Evolutionary conservation across 495 filamentous ascomycete species (phyloP).

Genomic region (Penicillium ochrochloron): DNA sequence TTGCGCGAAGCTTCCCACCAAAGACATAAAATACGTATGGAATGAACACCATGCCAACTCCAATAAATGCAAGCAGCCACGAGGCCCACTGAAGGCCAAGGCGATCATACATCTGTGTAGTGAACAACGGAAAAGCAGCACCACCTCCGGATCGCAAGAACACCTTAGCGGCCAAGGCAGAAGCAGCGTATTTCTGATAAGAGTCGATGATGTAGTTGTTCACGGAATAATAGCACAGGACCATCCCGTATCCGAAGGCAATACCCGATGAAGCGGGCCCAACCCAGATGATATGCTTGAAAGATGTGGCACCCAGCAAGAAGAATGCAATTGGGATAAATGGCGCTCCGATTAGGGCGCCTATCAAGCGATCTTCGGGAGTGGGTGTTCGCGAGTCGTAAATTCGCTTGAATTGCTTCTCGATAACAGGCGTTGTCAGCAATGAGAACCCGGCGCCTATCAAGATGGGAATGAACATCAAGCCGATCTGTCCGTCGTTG

Average conservation of each 20-base stretch:
- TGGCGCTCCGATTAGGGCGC: constrained; percentile 38
- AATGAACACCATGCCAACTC: constrained; percentile 53
- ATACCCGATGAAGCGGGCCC: constrained; percentile 63
- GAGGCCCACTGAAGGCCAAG: constrained; percentile 61
- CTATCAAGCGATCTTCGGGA: constrained; percentile 47
- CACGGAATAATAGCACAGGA: constrained; percentile 67
- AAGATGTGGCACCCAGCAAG: constrained; percentile 64
- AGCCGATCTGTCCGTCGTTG: constrained; percentile 39
- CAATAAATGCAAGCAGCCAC: constrained; percentile 58
- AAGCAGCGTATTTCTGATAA: constrained; percentile 53
- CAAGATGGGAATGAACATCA: constrained; percentile 43
- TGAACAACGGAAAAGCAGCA: constrained; percentile 54
- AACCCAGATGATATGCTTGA: constrained; percentile 65
- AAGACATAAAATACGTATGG: constrained; percentile 47
- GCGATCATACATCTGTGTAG: constrained; percentile 55
- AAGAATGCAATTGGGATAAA: constrained; percentile 54
- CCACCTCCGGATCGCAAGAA: constrained; percentile 39
- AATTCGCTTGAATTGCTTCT: constrained; percentile 38
- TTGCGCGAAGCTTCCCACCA: constrained; percentile 32
- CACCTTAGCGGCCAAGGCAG: constrained; percentile 42
- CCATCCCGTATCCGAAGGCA: constrained; percentile 71
- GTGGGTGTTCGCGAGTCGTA: constrained; percentile 27
- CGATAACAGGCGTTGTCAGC: constrained; percentile 37
- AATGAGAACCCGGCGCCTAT: constrained; percentile 63
- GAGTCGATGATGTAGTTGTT: constrained; percentile 75